Evolutionary conservation across 1,139 yeast species (phyloP), one percentile per base, ranked within the genome.

Genomic region (Geotrichum restrictum): DNA sequence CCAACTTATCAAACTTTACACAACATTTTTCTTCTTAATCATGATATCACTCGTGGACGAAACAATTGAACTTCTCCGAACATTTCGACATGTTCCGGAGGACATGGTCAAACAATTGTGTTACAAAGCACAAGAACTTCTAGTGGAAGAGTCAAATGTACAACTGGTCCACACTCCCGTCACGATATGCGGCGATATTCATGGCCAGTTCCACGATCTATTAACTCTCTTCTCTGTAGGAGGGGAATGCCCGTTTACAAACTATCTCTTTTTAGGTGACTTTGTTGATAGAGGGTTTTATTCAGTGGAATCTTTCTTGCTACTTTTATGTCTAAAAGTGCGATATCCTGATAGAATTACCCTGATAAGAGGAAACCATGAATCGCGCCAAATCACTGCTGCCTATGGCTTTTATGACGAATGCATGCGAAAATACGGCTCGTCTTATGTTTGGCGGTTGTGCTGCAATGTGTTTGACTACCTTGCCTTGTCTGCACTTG

Each of bases 401-500:
- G 96, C 93, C 24, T 93, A 93, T 68, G 98, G 98, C 11, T 93
- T 93, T 69, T 93, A 93, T 69, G 98, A 93, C 70, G 98, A 93
- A 70, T 89, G 98, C 64, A 78, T 91, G 64, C 77, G 97, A 60
- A 93, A 93, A 69, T 93, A 93, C 67, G 98, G 98, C 11, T 81
- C 88, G 44, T 95, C 97, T 47, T 84, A 86, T 56, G 98, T 93
- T 38, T 93, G 98, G 98, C 79, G 83, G 49, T 73, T 78, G 62
- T 81, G 84, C 64, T 80, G 85, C 62, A 81, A 78, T 56, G 86
- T 93, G 58, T 93, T 93, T 72, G 98, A 93, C 70, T 91, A 89
- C 67, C 77, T 93, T 64, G 87, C 97, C 14, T 78, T 93, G 53
- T 91, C 96, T 18, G 98, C 98, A 7, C 76, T 91, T 53, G 93